Evolutionary conservation across 1,284 basidiomycete species (phyloP).

Genomic region (Irpex sp.): DNA sequence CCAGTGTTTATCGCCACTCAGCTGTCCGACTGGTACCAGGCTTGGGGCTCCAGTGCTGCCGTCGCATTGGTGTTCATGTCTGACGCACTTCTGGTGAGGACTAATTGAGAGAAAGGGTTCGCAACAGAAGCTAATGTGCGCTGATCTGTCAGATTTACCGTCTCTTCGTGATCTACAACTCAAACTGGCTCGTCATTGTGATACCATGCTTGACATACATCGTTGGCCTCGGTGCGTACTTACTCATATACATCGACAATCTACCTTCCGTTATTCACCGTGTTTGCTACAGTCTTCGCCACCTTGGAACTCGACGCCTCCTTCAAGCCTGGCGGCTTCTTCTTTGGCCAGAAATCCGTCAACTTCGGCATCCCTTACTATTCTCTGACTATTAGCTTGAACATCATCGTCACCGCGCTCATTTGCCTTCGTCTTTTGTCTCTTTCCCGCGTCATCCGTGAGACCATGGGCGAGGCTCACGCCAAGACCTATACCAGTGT

Average conservation of each 20-base stretch:
- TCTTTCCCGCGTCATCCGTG: slow-evolving; percentile 8
- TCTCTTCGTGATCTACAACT: slow-evolving; percentile 16
- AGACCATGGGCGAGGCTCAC: slow-evolving; percentile 11
- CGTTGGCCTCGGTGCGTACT: slow-evolving; percentile 13
- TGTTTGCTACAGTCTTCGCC: slow-evolving; percentile 10
- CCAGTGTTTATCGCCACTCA: slow-evolving; percentile 12
- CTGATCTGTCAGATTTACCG: slow-evolving; percentile 16
- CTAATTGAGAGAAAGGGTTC: not conserved
- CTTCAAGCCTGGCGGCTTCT: slow-evolving; percentile 15
- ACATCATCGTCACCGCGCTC: slow-evolving; percentile 16
- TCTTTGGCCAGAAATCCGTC: slow-evolving; percentile 14
- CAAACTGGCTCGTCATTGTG: slow-evolving; percentile 12
- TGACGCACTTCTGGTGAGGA: slow-evolving; percentile 15
- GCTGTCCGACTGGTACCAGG: slow-evolving; percentile 17
- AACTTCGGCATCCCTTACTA: slow-evolving; percentile 19
- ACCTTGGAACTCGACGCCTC: slow-evolving; percentile 16
- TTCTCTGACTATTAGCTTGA: slow-evolving; percentile 15
- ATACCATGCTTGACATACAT: slow-evolving; percentile 18
- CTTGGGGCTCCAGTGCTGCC: slow-evolving; percentile 13
- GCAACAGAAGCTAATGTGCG: not conserved
- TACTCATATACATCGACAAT: not conserved
- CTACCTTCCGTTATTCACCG: not conserved
- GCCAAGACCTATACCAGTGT: slow-evolving; percentile 16
- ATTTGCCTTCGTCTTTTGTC: slow-evolving; percentile 15
- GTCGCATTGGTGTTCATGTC: slow-evolving; percentile 14